Evolutionary conservation across 768 basidiomycete genomes (phyloP).

Genomic region (Wakefieldia striispora): DNA sequence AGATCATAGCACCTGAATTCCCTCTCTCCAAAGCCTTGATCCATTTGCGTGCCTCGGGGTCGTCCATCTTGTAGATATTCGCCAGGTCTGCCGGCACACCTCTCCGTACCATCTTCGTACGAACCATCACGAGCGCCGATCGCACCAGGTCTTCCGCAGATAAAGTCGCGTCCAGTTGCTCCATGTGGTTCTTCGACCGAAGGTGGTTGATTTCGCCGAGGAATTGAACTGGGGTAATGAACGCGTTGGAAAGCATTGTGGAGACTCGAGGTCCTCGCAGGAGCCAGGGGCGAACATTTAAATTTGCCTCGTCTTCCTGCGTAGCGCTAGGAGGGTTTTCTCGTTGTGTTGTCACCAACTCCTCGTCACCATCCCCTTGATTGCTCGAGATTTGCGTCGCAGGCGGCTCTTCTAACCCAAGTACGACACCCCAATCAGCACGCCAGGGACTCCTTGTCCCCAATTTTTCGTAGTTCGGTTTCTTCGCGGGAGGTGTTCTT

Average conservation of each 20-base stretch:
- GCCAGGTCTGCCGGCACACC: conserved; percentile 78
- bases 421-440: conserved; percentile 71
- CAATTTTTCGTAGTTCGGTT: conserved; percentile 65
- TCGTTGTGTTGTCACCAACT: conserved; percentile 58
- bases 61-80: conserved; percentile 61
- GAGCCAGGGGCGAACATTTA: conserved; percentile 56
- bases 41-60: conserved; percentile 53
- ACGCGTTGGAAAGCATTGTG: conserved; percentile 43
- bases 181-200: conserved; percentile 53
- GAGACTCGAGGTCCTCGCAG: conserved; percentile 55
- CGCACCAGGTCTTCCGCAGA: conserved; percentile 48
- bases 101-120: conserved; percentile 56
- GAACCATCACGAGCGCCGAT: conserved; percentile 66
- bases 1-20: conserved; percentile 5
- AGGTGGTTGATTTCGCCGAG: conserved; percentile 55
- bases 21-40: conserved; percentile 31
- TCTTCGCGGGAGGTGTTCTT: conserved; percentile 84
- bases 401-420: conserved; percentile 43
- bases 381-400: conserved; percentile 2
- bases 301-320: conserved; percentile 4
- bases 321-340: conserved; percentile 30
- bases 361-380: conserved; percentile 27
- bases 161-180: conserved; percentile 32
- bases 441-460: conserved; percentile 71
- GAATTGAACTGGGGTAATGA: conserved; percentile 45